Conservation (phyloP, 352 stramenopile genomes). For the Globisporangium okanoganense region DNA sequence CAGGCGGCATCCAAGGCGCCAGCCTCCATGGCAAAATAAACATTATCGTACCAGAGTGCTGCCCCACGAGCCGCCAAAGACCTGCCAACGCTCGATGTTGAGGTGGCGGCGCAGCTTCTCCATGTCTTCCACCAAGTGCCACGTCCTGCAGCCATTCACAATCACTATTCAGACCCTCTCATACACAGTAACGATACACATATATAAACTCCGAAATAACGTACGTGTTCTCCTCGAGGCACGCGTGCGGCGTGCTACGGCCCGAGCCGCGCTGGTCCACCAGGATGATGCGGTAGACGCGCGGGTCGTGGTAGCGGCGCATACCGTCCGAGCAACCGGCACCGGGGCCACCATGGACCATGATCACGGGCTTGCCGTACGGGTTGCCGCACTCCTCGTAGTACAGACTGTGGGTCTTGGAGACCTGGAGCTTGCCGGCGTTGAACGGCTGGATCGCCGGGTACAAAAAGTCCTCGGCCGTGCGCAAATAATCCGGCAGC, state of each 20-base stretch:
- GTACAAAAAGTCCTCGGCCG: conserved; percentile 73
- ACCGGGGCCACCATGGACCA: conserved; percentile 93
- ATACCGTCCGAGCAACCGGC: conserved; percentile 86
- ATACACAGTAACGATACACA: neutral
- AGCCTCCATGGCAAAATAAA: neutral
- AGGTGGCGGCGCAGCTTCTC: conserved; percentile 87
- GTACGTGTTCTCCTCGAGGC: conserved; percentile 86
- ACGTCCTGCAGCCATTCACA: conserved; percentile 45
- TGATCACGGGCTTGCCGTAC: conserved; percentile 88
- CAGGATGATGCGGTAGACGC: conserved; percentile 90
- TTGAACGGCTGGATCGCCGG: conserved; percentile 81
- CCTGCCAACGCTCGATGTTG: conserved; percentile 88
- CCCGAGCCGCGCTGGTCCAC: conserved; percentile 93
- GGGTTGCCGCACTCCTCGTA: conserved; percentile 90
- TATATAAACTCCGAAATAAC: neutral
- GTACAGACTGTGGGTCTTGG: conserved; percentile 83
- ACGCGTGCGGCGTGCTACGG: conserved; percentile 82
- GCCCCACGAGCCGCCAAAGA: conserved; percentile 95
- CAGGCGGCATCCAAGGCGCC: neutral
- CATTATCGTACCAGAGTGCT: conserved; percentile 71
- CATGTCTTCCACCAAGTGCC: conserved; percentile 92
- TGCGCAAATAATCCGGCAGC: conserved; percentile 35
- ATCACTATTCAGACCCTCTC: neutral
- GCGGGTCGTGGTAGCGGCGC: conserved; percentile 91
- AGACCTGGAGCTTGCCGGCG: conserved; percentile 76